Conservation (phyloP, 2,329 filamentous ascomycete species). For the Chaetomium globosum region DNA sequence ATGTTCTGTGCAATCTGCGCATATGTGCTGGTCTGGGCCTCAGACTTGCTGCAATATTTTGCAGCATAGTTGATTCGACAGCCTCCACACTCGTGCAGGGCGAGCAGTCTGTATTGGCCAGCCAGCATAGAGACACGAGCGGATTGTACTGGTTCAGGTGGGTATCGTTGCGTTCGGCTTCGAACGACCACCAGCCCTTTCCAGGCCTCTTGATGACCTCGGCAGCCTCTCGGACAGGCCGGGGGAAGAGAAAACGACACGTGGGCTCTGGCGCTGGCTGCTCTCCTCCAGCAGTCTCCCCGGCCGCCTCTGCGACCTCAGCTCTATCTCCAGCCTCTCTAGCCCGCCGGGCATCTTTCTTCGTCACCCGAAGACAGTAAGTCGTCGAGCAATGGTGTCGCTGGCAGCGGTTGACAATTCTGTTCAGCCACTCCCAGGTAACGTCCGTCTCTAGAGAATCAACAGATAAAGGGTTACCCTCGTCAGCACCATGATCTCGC, state of each 20-base stretch:
- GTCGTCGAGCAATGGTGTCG: background rate
- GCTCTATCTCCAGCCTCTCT: too few species aligned
- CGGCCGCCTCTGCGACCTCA: too few species aligned
- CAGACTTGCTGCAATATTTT: slow-evolving; percentile 1
- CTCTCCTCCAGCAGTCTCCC: background rate
- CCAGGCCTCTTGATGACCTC: slow-evolving; percentile 1
- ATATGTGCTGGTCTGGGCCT: background rate
- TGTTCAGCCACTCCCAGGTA: slow-evolving; percentile 12
- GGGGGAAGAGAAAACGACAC: background rate
- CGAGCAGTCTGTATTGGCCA: background rate
- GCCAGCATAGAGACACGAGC: background rate
- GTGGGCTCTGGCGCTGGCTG: background rate
- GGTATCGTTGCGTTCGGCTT: background rate
- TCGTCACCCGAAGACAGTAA: background rate
- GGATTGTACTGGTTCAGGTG: background rate
- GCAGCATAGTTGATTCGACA: slow-evolving; percentile 3
- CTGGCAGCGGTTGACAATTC: slow-evolving; percentile 8
- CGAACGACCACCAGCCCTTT: slow-evolving; percentile 2
- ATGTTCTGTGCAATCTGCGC: background rate
- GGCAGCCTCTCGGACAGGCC: background rate
- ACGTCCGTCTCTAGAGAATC: slow-evolving; percentile 7
- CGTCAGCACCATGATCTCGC: slow-evolving; percentile 8
- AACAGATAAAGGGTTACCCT: background rate
- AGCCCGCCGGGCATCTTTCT: background rate
- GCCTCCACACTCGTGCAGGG: slow-evolving; percentile 4